Percentiles rank a stretch among this genome's conserved stretches.
phyloP scores from a whole-genome alignment of 2,329 filamentous ascomycete genomes.

The Aspergillus flavus region DNA sequence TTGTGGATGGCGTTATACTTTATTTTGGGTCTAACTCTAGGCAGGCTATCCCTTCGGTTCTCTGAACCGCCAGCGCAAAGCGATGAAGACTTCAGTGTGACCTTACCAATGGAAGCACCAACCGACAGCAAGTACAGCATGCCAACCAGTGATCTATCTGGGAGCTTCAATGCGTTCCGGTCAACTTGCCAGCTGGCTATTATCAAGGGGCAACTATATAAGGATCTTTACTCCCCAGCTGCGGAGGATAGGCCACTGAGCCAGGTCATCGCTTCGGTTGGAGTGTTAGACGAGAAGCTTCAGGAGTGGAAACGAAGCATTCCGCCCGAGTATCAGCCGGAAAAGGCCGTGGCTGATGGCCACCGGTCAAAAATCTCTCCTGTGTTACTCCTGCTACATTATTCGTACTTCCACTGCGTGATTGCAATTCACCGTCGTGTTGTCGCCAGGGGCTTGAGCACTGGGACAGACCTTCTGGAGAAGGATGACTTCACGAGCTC shows the following conservation, averaged over 20 bases:
- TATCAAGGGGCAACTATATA: slow-evolving; percentile 20
- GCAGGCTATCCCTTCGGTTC: slow-evolving; percentile 21
- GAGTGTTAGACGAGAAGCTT: slow-evolving; percentile 16
- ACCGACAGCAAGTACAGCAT: slow-evolving; percentile 2
- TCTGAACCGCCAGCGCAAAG: slow-evolving; percentile 16
- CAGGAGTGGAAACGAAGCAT: slow-evolving; percentile 17
- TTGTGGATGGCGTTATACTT: not conserved
- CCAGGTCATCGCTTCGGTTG: slow-evolving; percentile 14
- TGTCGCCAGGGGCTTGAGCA: slow-evolving; percentile 8
- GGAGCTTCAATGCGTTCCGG: slow-evolving; percentile 15
- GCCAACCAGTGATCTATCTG: slow-evolving; percentile 7
- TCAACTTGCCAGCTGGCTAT: slow-evolving; percentile 18
- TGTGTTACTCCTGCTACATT: slow-evolving; percentile 18
- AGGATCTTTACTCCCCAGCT: slow-evolving; percentile 15
- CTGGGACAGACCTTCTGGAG: slow-evolving; percentile 6
- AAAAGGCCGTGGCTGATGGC: not conserved
- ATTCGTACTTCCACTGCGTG: slow-evolving; percentile 22
- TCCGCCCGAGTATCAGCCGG: slow-evolving; percentile 16
- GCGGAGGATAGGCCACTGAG: slow-evolving; percentile 15
- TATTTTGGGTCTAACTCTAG: slow-evolving; percentile 2
- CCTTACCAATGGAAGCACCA: slow-evolving; percentile 6
- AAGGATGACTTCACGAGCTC: not conserved
- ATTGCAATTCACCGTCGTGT: slow-evolving; percentile 21
- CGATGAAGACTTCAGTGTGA: slow-evolving; percentile 16
- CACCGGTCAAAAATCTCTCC: slow-evolving; percentile 8